Conservation (phyloP, 306 rosid species). For the Cicer cuneatum region DNA sequence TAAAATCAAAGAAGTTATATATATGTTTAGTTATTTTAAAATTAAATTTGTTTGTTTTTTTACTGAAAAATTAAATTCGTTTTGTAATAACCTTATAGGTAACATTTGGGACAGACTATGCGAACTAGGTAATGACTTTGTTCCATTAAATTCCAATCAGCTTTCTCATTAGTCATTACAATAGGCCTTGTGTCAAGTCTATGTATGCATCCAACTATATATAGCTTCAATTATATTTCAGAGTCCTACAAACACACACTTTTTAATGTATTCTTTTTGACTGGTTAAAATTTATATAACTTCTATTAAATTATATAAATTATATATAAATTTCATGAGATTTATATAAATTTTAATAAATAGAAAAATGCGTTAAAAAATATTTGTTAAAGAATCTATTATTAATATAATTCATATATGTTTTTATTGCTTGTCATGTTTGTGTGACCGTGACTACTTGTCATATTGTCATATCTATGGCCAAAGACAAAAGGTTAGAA, state of each 20-base stretch:
- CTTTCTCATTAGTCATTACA: background rate
- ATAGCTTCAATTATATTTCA: no score
- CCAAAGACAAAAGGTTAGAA: constrained; percentile 32
- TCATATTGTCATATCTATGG: constrained; percentile 32
- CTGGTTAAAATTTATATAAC: no score
- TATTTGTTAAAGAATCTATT: no score
- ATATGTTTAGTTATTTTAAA: no score
- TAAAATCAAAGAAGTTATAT: no score
- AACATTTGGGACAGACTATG: constrained; percentile 1
- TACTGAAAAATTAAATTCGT: background rate
- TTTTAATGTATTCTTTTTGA: no score
- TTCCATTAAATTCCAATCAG: constrained; percentile 10
- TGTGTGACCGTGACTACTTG: constrained; percentile 31
- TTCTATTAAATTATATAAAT: no score
- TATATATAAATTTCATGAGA: no score
- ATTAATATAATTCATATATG: background rate
- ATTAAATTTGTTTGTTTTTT: no score
- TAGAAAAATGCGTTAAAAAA: no score
- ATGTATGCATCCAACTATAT: background rate
- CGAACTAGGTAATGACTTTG: background rate
- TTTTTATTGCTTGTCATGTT: constrained; percentile 35
- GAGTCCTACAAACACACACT: no score
- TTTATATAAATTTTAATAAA: no score
- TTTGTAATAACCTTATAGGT: background rate
- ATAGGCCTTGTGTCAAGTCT: constrained; percentile 6